phyloP scores from a whole-genome alignment of 2,329 filamentous ascomycete species.

The Ascochyta clinopodiicola region DNA sequence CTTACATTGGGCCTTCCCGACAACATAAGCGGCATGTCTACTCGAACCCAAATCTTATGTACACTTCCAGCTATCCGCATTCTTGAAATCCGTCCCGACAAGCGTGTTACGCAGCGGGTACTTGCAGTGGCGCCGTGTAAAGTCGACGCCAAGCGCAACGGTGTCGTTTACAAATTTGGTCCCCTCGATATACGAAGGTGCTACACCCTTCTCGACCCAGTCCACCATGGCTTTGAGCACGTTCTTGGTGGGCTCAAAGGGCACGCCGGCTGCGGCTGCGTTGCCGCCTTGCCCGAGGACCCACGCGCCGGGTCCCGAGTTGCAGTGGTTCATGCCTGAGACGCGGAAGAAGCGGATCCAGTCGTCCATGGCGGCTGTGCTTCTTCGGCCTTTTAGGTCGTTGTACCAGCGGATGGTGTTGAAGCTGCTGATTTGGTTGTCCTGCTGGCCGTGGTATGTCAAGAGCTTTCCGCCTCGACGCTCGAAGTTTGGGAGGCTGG shows the following conservation, averaged over 20 bases:
- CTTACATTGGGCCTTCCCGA: too few relatives aligned
- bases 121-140: conserved; percentile 57
- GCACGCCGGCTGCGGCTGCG: conserved; percentile 24
- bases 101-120: conserved; percentile 15
- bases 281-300: conserved; percentile 35
- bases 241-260: conserved; percentile 24
- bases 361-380: conserved; percentile 23
- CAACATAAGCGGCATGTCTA: neutral
- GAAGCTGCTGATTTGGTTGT: conserved; percentile 53
- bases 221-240: conserved; percentile 52
- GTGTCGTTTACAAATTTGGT: conserved; percentile 48
- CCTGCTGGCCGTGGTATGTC: conserved; percentile 53
- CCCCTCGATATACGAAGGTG: conserved; percentile 46
- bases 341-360: conserved; percentile 59
- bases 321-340: conserved; percentile 61
- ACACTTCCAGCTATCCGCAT: conserved; percentile 6
- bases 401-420: conserved; percentile 56
- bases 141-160: conserved; percentile 49
- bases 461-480: conserved; percentile 53
- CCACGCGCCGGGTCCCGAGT: conserved; percentile 54
- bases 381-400: conserved; percentile 38
- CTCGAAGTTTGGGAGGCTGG: conserved; percentile 41
- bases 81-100: neutral
- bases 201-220: conserved; percentile 51
- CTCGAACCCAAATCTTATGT: neutral